Evolutionary conservation across 2,329 filamentous ascomycete genomes (phyloP).

Genomic region (Ophiostoma sp.): DNA sequence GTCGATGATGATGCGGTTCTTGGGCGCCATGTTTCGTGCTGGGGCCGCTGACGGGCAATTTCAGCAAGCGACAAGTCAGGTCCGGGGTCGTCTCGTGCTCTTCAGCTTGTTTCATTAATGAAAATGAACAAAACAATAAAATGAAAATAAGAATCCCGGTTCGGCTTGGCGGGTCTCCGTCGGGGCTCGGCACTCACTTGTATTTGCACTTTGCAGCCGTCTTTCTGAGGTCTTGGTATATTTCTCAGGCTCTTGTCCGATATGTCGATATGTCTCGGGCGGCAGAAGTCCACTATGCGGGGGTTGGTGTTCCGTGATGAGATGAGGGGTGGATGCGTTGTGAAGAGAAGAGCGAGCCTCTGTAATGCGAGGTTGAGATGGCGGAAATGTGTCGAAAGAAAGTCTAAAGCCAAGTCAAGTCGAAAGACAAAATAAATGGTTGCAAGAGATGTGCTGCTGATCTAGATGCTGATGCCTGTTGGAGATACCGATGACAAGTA

Average conservation of each 20-base stretch:
- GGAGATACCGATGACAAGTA: background rate
- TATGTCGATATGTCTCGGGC: conserved; percentile 7
- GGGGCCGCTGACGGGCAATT: background rate
- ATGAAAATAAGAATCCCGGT: background rate
- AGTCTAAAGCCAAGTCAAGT: background rate
- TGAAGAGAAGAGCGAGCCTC: background rate
- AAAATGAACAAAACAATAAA: background rate
- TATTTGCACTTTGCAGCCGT: conserved; percentile 7
- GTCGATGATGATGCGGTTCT: conserved; percentile 86
- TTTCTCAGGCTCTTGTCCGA: background rate
- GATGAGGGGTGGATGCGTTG: conserved; percentile 3
- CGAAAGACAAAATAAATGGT: background rate
- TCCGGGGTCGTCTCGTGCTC: background rate
- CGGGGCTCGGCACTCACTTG: background rate
- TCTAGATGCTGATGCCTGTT: background rate
- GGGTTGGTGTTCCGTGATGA: conserved; percentile 8
- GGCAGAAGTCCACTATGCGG: conserved; percentile 12
- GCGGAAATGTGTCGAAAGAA: background rate
- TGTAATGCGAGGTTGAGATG: background rate
- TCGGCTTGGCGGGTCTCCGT: background rate
- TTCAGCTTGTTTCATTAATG: background rate
- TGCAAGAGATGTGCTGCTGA: background rate
- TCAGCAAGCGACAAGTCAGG: background rate
- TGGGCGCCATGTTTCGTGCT: conserved; percentile 57
- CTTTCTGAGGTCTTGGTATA: background rate